Evolutionary conservation across 1,139 yeast species (phyloP).

Genomic region (Candida neerlandica): DNA sequence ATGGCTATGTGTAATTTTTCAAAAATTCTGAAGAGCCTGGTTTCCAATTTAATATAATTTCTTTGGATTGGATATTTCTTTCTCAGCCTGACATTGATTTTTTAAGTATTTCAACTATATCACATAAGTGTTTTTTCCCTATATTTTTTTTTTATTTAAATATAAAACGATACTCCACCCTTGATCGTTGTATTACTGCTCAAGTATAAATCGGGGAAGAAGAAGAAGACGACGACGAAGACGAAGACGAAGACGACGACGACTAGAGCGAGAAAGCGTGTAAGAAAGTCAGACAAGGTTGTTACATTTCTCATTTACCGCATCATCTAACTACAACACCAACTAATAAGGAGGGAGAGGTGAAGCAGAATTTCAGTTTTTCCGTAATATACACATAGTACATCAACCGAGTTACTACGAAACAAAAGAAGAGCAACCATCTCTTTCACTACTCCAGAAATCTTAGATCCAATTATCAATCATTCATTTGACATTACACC

Average conservation of each 20-base stretch:
- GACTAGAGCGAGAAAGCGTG: not conserved
- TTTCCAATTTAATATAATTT: not conserved
- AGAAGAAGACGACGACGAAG: not conserved
- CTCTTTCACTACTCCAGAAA: not conserved
- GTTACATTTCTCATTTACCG: not conserved
- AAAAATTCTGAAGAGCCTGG: not conserved
- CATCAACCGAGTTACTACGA: not conserved
- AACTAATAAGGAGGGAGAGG: not conserved
- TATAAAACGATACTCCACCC: not conserved
- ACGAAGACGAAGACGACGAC: not conserved
- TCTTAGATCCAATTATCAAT: not conserved
- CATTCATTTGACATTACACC: not conserved
- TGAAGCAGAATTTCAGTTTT: not conserved
- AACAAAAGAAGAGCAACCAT: not conserved
- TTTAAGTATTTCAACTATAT: not conserved
- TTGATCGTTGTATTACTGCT: not conserved
- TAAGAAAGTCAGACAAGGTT: not conserved
- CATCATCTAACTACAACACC: not conserved
- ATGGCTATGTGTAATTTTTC: slow-evolving; percentile 8
- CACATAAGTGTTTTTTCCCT: not conserved
- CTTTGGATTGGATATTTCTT: not conserved
- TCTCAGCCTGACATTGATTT: not conserved
- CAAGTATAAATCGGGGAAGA: not conserved
- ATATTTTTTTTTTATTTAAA: not conserved
- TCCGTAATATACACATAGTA: not conserved